A percentile compares a stretch with the other conserved stretches of the same genome.
Conservation (phyloP, 495 filamentous ascomycete genomes). For the Xylaria intraflava region DNA sequence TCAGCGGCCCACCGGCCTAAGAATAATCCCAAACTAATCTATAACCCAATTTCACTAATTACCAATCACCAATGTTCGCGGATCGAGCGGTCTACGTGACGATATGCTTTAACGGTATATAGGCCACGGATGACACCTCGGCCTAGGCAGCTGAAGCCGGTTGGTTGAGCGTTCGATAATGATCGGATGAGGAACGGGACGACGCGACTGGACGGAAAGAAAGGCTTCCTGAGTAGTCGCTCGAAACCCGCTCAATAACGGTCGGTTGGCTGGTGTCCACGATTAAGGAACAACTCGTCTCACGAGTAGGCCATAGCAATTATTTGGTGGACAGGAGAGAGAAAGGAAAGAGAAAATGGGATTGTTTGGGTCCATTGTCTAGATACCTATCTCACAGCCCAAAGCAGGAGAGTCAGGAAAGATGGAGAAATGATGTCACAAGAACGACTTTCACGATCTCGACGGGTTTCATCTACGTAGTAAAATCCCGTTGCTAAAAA, state of each 20-base stretch:
- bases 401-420: conserved; percentile 7
- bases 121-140: background rate
- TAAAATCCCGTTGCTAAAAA: no score
- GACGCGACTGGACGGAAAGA: no score
- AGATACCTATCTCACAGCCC: background rate
- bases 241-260: background rate
- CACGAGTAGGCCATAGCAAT: no score
- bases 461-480: no score
- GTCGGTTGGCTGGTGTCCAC: background rate
- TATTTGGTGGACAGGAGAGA: background rate
- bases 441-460: conserved; percentile 7
- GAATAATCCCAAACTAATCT: no score
- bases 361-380: background rate
- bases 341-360: background rate
- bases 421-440: conserved; percentile 12
- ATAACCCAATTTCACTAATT: no score
- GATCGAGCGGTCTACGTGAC: background rate
- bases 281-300: background rate
- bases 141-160: background rate
- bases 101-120: no score
- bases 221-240: background rate
- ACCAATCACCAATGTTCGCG: background rate
- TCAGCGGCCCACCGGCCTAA: no score
- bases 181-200: background rate
- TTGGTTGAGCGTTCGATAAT: background rate